Conservation (phyloP, 345 rosid species). For the Viola odorata region DNA sequence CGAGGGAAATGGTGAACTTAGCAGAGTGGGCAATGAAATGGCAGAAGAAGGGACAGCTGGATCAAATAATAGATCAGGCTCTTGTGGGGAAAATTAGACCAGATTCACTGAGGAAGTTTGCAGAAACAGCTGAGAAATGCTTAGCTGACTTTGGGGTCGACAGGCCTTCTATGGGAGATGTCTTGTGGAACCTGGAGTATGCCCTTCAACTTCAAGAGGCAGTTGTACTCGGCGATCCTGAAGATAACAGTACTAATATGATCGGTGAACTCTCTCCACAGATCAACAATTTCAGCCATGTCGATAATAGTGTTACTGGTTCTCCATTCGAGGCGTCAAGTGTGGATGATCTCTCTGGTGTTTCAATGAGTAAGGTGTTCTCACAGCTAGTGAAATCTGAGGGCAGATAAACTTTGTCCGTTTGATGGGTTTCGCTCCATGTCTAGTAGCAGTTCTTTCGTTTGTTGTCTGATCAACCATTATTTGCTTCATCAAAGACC, state of each 20-base stretch:
- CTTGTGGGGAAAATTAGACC: constrained; percentile 56
- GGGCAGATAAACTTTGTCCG: constrained; percentile 42
- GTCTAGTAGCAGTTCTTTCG: background rate
- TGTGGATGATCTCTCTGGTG: constrained; percentile 47
- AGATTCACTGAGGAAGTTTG: constrained; percentile 74
- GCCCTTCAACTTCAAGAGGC: constrained; percentile 80
- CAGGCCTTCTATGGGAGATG: constrained; percentile 88
- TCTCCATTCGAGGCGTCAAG: constrained; percentile 37
- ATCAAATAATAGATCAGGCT: constrained; percentile 59
- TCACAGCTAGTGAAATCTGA: constrained; percentile 81
- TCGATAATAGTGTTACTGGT: constrained; percentile 30
- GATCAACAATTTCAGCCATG: constrained; percentile 44
- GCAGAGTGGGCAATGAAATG: constrained; percentile 96
- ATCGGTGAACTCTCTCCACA: constrained; percentile 58
- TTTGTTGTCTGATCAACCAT: background rate
- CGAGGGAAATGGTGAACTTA: constrained; percentile 85
- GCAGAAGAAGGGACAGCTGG: constrained; percentile 79
- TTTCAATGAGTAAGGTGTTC: constrained; percentile 75
- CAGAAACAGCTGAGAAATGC: constrained; percentile 89
- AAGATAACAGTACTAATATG: constrained; percentile 69
- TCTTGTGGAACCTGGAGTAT: constrained; percentile 85
- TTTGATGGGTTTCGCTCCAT: background rate
- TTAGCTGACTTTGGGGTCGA: constrained; percentile 76
- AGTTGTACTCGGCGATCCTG: constrained; percentile 45
- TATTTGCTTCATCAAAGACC: background rate